Conservation (phyloP, 495 filamentous ascomycete species). For the Apodospora peruviana region DNA sequence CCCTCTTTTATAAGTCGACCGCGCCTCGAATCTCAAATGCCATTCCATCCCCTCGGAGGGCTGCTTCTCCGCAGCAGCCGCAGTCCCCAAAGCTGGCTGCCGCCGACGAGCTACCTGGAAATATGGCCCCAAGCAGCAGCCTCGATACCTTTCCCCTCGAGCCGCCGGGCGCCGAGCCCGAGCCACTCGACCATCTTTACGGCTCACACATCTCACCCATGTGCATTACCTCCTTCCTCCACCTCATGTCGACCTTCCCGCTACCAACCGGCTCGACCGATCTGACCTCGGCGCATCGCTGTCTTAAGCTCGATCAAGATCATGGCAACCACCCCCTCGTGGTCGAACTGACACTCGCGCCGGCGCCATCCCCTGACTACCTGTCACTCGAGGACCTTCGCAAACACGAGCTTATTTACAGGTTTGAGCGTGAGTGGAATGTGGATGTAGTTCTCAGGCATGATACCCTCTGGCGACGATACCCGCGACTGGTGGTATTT, state of each 20-base stretch:
- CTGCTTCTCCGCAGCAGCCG: slow-evolving; percentile 16
- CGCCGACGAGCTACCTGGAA: slow-evolving; percentile 40
- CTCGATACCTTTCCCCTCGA: slow-evolving; percentile 68
- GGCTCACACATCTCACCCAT: slow-evolving; percentile 71
- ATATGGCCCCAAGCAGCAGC: slow-evolving; percentile 58
- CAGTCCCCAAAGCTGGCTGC: slow-evolving; percentile 20
- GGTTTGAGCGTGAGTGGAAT: slow-evolving; percentile 82
- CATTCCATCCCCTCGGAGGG: slow-evolving; percentile 26
- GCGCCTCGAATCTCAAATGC: slow-evolving; percentile 24
- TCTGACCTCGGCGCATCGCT: slow-evolving; percentile 62
- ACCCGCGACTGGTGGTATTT: slow-evolving; percentile 82
- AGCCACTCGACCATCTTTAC: slow-evolving; percentile 70
- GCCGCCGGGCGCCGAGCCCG: slow-evolving; percentile 55
- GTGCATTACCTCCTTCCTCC: slow-evolving; percentile 77
- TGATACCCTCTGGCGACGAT: slow-evolving; percentile 65
- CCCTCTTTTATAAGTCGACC: slow-evolving; percentile 61
- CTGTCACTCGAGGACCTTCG: slow-evolving; percentile 64
- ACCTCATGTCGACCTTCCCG: slow-evolving; percentile 66
- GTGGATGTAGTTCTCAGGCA: slow-evolving; percentile 71
- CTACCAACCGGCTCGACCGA: slow-evolving; percentile 48
- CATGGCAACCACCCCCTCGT: slow-evolving; percentile 52
- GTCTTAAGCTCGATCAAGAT: slow-evolving; percentile 51
- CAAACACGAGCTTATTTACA: slow-evolving; percentile 73
- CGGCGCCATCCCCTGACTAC: slow-evolving; percentile 60
- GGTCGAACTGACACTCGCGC: slow-evolving; percentile 66